These are phyloP conservation scores for Phytophthora pluvialis DNA, from an alignment of 352 stramenopile genomes.

Conservation along the genomic window DNA sequence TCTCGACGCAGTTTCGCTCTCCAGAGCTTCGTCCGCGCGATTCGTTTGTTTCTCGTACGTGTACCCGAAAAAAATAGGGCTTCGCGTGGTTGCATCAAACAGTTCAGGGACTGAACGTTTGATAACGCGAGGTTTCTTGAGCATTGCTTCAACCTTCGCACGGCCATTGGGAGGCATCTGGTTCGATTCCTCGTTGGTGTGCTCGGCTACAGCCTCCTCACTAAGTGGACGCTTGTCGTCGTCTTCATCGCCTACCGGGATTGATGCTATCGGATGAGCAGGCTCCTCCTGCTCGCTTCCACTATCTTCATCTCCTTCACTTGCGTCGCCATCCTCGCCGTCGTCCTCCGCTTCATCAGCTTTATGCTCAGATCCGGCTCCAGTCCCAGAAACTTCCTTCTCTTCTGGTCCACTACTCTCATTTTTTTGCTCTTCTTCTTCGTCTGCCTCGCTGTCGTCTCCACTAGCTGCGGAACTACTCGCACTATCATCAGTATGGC, in stretches of 20 bases:
- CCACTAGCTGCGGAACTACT: slow-evolving; percentile 68
- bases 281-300: slow-evolving; percentile 19
- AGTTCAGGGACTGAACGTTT: slow-evolving; percentile 47
- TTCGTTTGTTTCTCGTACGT: slow-evolving; percentile 48
- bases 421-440: slow-evolving; percentile 9
- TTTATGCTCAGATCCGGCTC: neutral
- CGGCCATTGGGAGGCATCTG: slow-evolving; percentile 14
- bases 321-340: slow-evolving; percentile 24
- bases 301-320: slow-evolving; percentile 36
- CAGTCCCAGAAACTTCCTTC: neutral
- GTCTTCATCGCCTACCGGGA: neutral
- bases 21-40: slow-evolving; percentile 43
- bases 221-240: slow-evolving; percentile 27
- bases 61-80: slow-evolving; percentile 81
- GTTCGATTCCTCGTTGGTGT: slow-evolving; percentile 26
- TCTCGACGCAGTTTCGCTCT: slow-evolving; percentile 34
- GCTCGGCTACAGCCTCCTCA: slow-evolving; percentile 37
- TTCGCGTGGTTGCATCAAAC: slow-evolving; percentile 58
- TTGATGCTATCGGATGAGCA: slow-evolving; percentile 16
- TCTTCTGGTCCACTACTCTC: neutral
- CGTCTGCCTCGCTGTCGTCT: slow-evolving; percentile 33
- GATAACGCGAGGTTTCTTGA: slow-evolving; percentile 60
- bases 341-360: slow-evolving; percentile 27
- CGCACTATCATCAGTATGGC: slow-evolving; percentile 80
- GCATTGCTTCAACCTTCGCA: slow-evolving; percentile 34